Evolutionary conservation across 495 filamentous ascomycete genomes (phyloP).

Genomic region (Penicillium flavigenum): DNA sequence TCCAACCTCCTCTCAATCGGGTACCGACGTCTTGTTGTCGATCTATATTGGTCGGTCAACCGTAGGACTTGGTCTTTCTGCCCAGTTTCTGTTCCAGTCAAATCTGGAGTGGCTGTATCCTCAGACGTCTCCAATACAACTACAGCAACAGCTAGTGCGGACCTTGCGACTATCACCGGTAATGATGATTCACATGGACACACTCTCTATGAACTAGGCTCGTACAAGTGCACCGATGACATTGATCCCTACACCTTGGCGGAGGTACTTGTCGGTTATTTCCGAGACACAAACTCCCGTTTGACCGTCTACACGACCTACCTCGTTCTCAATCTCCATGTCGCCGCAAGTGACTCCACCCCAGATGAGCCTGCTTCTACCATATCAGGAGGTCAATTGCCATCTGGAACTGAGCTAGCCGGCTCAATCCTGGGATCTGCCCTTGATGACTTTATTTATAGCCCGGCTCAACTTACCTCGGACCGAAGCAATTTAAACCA

Average conservation of each 20-base stretch:
- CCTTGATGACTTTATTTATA: constrained; percentile 54
- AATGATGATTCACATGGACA: constrained; percentile 33
- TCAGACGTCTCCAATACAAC: constrained; percentile 24
- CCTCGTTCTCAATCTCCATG: constrained; percentile 60
- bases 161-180: constrained; percentile 29
- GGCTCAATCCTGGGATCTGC: constrained; percentile 38
- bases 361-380: constrained; percentile 40
- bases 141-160: constrained; percentile 28
- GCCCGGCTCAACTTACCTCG: constrained; percentile 41
- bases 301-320: constrained; percentile 47
- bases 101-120: constrained; percentile 27
- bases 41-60: constrained; percentile 62
- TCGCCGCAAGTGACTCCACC: constrained; percentile 42
- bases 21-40: constrained; percentile 59
- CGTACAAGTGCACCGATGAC: constrained; percentile 54
- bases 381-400: constrained; percentile 36
- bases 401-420: constrained; percentile 30
- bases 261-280: constrained; percentile 48
- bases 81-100: constrained; percentile 45
- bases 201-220: constrained; percentile 51
- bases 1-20: constrained; percentile 60
- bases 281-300: constrained; percentile 46
- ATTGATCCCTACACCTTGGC: constrained; percentile 49
- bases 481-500: constrained; percentile 57
- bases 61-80: constrained; percentile 58